These are phyloP conservation scores for Senna tora DNA, from an alignment of 306 rosid genomes.

Conservation along the genomic window DNA sequence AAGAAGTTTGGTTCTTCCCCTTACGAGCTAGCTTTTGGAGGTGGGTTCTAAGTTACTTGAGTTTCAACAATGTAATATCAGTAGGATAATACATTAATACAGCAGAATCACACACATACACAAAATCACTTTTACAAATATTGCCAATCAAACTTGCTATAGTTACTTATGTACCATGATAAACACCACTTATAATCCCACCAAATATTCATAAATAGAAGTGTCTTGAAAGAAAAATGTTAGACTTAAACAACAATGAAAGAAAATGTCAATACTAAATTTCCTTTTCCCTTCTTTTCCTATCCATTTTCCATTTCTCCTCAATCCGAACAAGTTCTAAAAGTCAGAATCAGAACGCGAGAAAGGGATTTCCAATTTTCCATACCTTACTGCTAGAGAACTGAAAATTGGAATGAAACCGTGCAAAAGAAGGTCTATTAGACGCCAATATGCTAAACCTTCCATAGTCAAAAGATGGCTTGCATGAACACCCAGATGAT, in stretches of 20 bases:
- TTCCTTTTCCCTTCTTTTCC: too few relatives aligned
- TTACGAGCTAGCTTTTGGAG: too few relatives aligned
- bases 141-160: not conserved
- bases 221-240: too few relatives aligned
- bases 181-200: conserved; percentile 7
- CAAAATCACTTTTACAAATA: not conserved
- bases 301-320: too few relatives aligned
- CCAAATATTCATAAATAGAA: not conserved
- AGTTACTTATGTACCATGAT: not conserved
- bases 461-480: conserved; percentile 30
- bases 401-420: conserved; percentile 45
- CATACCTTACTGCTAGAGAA: conserved; percentile 50
- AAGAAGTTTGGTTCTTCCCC: too few relatives aligned
- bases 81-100: not conserved
- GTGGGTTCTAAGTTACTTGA: too few relatives aligned
- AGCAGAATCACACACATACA: not conserved
- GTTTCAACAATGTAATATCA: too few relatives aligned
- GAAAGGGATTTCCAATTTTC: conserved; percentile 12
- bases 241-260: too few relatives aligned
- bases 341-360: not conserved
- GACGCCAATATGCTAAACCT: conserved; percentile 43
- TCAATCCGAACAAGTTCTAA: not conserved
- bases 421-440: conserved; percentile 36
- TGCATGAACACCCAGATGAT: conserved; percentile 37
- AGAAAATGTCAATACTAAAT: too few relatives aligned